Evolutionary conservation across 163 green algal species (phyloP), one percentile per base, ranked within the genome.

Genomic region (Prototheca cutis): DNA sequence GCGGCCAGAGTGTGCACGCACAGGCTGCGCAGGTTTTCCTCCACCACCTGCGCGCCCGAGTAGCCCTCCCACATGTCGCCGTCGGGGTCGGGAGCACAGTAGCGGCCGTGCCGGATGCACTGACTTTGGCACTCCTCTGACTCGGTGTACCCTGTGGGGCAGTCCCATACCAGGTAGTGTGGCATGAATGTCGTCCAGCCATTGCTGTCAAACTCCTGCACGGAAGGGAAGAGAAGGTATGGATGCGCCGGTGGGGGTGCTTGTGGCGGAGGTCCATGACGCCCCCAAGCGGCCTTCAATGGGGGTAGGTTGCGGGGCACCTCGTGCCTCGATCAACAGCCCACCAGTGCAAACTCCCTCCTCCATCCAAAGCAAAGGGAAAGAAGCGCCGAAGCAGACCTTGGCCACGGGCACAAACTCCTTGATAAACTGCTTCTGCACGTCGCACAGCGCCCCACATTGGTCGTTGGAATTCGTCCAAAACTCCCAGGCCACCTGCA

Each of bases 391-490:
- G n/a, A n/a, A n/a, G n/a, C 47, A 73, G 52, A 68, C 62, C 62
- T 82, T 62, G 17, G 81, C 83, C 48, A 85, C 63, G 0, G 74
- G 69, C 40, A 79, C 77, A 66, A 94, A 90, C 25, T 79, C 76
- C 60, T 77, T 76, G 55, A 94, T 76, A 48, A 97, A 97, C 8
- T 76, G 62, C 47, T 70, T 65, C 62, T 94, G 87, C 58, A 83
- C 64, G 53, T 90, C 70, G 72, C 90, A 97, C 25, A 86, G 66
- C 18, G 65, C 30, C 5, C 90, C 89, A 66, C 90, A 97, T 53
- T 81, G 71, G 65, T 95, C 85, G 61, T 93, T 93, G 60, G 36
- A 82, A 69, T 91, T 94, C 45, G 78, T 90, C 89, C 89, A 97
- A 52, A 95, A 86, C 82, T 97, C 87, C 84, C 86, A 95, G 4